A percentile compares a stretch with the other conserved stretches of the same genome.
Evolutionary conservation across 2,329 filamentous ascomycete genomes (phyloP).

Genomic region (Phaeoacremonium minimum): DNA sequence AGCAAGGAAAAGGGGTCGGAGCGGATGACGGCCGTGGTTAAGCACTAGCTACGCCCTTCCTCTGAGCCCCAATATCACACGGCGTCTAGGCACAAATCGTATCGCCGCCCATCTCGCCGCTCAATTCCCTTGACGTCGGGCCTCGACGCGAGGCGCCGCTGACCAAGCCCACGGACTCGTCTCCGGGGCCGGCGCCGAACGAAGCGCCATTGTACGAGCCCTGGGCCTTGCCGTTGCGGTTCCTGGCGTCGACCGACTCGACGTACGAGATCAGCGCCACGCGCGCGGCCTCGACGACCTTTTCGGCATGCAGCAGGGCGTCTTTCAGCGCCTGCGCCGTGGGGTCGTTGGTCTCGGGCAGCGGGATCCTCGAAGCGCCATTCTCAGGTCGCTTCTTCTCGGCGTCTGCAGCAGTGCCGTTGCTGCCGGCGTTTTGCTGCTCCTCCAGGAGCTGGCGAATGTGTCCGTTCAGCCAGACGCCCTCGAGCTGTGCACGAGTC

Average conservation of each 20-base stretch:
- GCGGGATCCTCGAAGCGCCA: not conserved
- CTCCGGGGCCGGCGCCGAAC: constrained; percentile 7
- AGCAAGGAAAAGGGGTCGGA: not conserved
- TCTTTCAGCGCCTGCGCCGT: constrained; percentile 36
- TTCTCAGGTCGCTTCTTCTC: not conserved
- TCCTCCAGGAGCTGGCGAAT: constrained; percentile 52
- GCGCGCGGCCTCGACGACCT: constrained; percentile 39
- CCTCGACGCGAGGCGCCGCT: constrained; percentile 31
- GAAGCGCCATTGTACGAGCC: constrained; percentile 1
- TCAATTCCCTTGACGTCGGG: constrained; percentile 48
- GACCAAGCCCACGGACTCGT: constrained; percentile 10
- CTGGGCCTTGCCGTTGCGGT: constrained; percentile 13
- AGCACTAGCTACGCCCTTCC: not conserved
- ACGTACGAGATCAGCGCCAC: constrained; percentile 36
- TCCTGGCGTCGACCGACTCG: constrained; percentile 7
- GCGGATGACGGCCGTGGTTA: not conserved
- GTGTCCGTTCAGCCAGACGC: constrained; percentile 59
- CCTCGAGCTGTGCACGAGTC: constrained; percentile 44
- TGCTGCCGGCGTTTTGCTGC: constrained; percentile 13
- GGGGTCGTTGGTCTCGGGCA: constrained; percentile 22
- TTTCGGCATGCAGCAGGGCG: constrained; percentile 40
- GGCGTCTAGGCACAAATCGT: constrained; percentile 25
- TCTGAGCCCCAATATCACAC: not conserved
- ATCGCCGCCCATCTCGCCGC: constrained; percentile 61
- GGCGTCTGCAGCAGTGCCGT: constrained; percentile 6